Evolutionary conservation across 495 filamentous ascomycete genomes (phyloP), one percentile per base, ranked within the genome.

Genomic region (Darksidea phi): DNA sequence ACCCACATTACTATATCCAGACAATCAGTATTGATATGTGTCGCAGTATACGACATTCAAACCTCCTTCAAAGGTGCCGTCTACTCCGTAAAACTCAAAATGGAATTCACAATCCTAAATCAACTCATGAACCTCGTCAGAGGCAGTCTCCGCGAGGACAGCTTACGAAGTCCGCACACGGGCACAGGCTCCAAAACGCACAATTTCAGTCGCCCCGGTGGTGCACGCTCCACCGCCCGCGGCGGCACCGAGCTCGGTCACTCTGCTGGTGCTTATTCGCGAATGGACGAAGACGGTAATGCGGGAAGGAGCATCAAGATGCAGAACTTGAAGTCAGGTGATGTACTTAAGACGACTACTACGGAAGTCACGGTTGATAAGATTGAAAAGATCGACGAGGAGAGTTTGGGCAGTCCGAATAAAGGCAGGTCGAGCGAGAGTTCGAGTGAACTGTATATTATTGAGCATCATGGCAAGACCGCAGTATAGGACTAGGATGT

Each of bases 31-130:
- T 13, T 43, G 41, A 43, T 13, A 6, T 15, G 6, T 4, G 41
- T 25, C n/a, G 6, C 18, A 45, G 47, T 51, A 18, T 59, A 54
- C 38, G 51, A 42, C 28, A 52, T 64, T 15, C 48, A 64, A 53
- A 53, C 43, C 17, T 50, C 49, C 15, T 64, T 47, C 43, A 64
- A 64, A 43, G 43, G 54, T 8, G 43, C 48, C 42, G 54, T 68
- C 36, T 68, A 68, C 56, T 48, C 55, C 18, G 51, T 68, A 18
- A 68, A 68, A 37, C 65, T 68, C 6, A 59, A 59, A 25, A 50
- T 68, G 28, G 65, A 68, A 46, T 68, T 68, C 56, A 28, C 51
- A 8, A 57, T 68, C 26, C 56, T 68, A 1, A 64, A 60, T 43
- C 42, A 64, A 24, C 61, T 68, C 17, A 59, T 67, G 36, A 43